phyloP scores from a whole-genome alignment of 2,329 filamentous ascomycete genomes.

The Clarireedia monteithiana region DNA sequence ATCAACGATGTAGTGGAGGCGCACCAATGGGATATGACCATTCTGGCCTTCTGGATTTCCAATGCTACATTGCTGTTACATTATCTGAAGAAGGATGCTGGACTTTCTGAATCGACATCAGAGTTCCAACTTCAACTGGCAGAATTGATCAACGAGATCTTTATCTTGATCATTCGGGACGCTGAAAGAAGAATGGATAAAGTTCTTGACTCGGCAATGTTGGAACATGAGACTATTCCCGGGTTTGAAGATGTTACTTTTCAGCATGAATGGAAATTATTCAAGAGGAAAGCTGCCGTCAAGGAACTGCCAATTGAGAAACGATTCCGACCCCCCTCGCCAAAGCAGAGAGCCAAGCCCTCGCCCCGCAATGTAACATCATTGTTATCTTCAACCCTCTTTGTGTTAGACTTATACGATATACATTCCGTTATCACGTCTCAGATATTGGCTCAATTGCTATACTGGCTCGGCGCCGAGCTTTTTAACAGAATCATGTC shows the following conservation, averaged over 20 bases:
- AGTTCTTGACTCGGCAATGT: conserved; percentile 84
- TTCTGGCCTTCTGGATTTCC: conserved; percentile 96
- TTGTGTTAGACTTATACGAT: conserved; percentile 97
- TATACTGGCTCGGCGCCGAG: conserved; percentile 95
- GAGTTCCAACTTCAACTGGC: conserved; percentile 90
- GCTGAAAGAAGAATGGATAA: conserved; percentile 95
- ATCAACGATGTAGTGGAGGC: conserved; percentile 96
- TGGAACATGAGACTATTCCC: conserved; percentile 96
- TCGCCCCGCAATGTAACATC: conserved; percentile 95
- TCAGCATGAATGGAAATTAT: conserved; percentile 97
- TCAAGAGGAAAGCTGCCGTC: conserved; percentile 82
- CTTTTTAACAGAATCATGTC: conserved; percentile 98
- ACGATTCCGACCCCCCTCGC: conserved; percentile 83
- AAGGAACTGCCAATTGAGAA: conserved; percentile 89
- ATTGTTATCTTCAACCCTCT: conserved; percentile 87
- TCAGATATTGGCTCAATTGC: conserved; percentile 83
- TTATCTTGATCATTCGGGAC: conserved; percentile 93
- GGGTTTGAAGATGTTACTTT: conserved; percentile 96
- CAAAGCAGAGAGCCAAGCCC: conserved; percentile 83
- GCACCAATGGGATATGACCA: conserved; percentile 99
- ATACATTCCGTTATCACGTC: conserved; percentile 94
- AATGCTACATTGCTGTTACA: conserved; percentile 93
- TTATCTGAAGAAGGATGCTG: conserved; percentile 90
- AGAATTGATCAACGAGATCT: conserved; percentile 96
- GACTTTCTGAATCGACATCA: conserved; percentile 69